Conservation (phyloP, 495 filamentous ascomycete species). For the Cudoniella acicularis region DNA sequence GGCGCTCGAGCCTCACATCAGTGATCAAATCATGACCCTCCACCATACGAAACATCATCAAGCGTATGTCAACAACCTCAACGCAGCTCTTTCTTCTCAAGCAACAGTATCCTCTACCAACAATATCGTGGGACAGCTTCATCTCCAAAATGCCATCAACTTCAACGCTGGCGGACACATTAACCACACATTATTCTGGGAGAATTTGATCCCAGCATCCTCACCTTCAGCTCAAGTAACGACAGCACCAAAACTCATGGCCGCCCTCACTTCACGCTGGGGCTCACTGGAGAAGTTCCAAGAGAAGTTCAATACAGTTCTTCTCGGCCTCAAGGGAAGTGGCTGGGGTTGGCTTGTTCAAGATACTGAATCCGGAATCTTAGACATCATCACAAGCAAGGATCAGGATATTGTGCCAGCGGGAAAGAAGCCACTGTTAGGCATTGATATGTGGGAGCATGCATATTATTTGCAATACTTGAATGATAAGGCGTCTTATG, state of each 20-base stretch:
- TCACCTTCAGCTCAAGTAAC: background rate
- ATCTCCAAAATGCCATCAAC: constrained; percentile 70
- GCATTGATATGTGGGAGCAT: constrained; percentile 92
- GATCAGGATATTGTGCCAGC: constrained; percentile 89
- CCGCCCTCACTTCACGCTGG: constrained; percentile 13
- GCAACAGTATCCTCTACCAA: constrained; percentile 1
- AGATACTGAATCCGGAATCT: constrained; percentile 75
- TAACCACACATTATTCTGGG: constrained; percentile 97
- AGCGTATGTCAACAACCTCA: constrained; percentile 69
- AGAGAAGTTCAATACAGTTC: constrained; percentile 77
- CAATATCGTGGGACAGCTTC: constrained; percentile 25
- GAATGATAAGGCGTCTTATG: constrained; percentile 82
- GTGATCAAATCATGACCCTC: constrained; percentile 91
- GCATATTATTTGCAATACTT: constrained; percentile 70
- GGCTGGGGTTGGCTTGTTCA: constrained; percentile 97
- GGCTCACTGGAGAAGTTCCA: constrained; percentile 73
- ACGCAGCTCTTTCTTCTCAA: constrained; percentile 51
- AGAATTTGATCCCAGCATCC: constrained; percentile 67
- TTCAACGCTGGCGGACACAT: constrained; percentile 93
- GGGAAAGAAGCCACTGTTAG: constrained; percentile 69
- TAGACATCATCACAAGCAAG: constrained; percentile 70
- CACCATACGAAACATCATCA: constrained; percentile 72
- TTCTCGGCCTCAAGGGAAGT: constrained; percentile 88
- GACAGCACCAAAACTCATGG: constrained; percentile 4
- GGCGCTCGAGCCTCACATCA: constrained; percentile 88